Base-by-base conservation (phyloP, 2,329 filamentous ascomycete genomes). In the Tolypocladium inflatum region DNA sequence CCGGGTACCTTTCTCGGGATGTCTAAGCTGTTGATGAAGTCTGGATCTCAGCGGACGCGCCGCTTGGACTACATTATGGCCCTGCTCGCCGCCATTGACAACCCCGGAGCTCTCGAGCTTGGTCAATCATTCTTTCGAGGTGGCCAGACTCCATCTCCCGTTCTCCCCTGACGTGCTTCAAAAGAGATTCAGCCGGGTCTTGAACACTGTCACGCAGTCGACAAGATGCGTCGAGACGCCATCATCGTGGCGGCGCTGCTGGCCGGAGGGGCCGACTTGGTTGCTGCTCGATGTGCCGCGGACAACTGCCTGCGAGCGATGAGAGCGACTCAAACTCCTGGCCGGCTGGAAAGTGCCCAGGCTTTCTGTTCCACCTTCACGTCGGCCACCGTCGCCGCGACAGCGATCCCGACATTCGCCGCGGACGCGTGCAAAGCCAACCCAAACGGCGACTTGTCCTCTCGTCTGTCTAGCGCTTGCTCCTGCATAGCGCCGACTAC, bases 261-360 rank as follows among this genome's bases (percentile, higher is more conserved):
- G 30, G 55, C 51, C 43, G 57, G 45, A 37, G 50, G 19, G 42
- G 38, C 37, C 23, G 56, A 56, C 38, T 35, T 50, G 17, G 58
- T 54, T 35, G 43, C 57, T 54, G 59, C 62, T 45, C 57, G 60
- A 26, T 72, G 71, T 64, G 61, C 63, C 57, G 69, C 70, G 54
- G 72, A 74, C 64, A 71, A 73, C 61, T 74, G 73, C 63, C 68
- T 73, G 30, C 69, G 71, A 23, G 71, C 72, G n/a, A 58, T 74
- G 59, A 64, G 69, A 42, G 68, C 72, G 43, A 71, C 65, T 15
- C 66, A 68, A 55, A 66, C 63, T 26, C 67, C 69, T 13, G 70
- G 68, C 56, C 70, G 69, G 23, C 62, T 73, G 9, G 61, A 67
- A 58, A 64, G 65, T 56, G 70, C 70, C 15, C 66, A 65, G 61